A percentile compares a stretch with the other conserved stretches of the same genome.
Conservation (phyloP, 1,284 basidiomycete species). For the Ustilago loliicola region DNA sequence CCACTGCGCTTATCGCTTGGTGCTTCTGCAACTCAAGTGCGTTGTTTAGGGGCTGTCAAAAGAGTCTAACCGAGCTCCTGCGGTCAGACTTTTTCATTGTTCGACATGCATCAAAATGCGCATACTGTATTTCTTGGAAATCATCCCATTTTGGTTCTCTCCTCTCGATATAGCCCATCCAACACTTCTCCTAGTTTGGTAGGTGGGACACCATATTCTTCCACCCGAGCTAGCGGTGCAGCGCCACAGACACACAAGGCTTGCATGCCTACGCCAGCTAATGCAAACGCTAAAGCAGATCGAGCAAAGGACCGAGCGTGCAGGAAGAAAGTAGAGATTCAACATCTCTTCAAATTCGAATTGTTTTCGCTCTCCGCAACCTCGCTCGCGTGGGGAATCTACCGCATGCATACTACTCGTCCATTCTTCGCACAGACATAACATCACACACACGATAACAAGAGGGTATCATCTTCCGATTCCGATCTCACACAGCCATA, state of each 20-base stretch:
- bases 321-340: background rate
- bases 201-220: background rate
- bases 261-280: constrained; percentile 1
- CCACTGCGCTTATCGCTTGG: background rate
- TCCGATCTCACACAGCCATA: background rate
- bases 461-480: background rate
- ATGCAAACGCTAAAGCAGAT: background rate
- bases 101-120: background rate
- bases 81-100: constrained; percentile 7
- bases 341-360: constrained; percentile 2
- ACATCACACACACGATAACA: no score
- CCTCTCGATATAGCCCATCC: background rate
- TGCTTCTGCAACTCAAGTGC: background rate
- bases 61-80: background rate
- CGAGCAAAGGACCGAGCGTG: background rate
- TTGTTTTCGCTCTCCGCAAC: constrained; percentile 10
- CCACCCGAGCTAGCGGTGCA: background rate
- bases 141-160: background rate
- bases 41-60: constrained; percentile 14
- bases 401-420: constrained; percentile 7
- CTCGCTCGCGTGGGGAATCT: constrained; percentile 1
- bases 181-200: background rate
- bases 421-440: no score
- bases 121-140: no score
- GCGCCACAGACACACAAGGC: background rate